A percentile compares a stretch with the other conserved stretches of the same genome.
Conservation (phyloP, 2,329 filamentous ascomycete species). For the Sporothrix pallida region DNA sequence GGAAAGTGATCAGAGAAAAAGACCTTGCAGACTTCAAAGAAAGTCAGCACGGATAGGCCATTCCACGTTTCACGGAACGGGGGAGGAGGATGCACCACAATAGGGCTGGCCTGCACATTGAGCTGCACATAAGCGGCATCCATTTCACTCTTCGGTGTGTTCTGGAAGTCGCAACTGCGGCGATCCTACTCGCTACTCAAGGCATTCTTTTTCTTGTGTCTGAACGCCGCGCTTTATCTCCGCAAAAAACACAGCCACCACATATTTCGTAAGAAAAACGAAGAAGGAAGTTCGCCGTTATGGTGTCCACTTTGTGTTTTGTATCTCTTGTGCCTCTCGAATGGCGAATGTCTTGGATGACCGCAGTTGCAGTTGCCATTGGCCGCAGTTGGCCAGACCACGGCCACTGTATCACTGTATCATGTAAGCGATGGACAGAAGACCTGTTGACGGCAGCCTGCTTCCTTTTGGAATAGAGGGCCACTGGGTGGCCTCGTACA, state of each 20-base stretch:
- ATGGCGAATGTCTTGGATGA: not conserved
- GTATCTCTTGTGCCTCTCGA: not conserved
- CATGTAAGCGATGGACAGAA: not conserved
- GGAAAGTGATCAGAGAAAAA: too few relatives aligned
- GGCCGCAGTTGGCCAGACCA: not conserved
- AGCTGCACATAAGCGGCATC: not conserved
- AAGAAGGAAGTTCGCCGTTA: not conserved
- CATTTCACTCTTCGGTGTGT: not conserved
- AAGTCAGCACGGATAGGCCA: not conserved
- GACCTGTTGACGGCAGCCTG: not conserved
- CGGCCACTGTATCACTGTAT: not conserved
- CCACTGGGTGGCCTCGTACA: not conserved
- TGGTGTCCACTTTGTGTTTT: not conserved
- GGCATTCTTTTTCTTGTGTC: not conserved
- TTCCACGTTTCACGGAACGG: not conserved
- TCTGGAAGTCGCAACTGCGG: not conserved
- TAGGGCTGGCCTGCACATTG: constrained; percentile 2
- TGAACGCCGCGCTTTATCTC: not conserved
- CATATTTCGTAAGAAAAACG: not conserved
- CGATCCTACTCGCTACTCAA: constrained; percentile 4
- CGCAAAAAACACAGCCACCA: not conserved
- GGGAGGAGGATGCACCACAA: not conserved
- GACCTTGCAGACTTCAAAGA: not conserved
- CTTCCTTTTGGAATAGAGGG: too few relatives aligned
- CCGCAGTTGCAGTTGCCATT: not conserved